Percentiles rank a stretch among this genome's conserved stretches.
These are phyloP conservation scores for Colletotrichum echinochloae DNA, from an alignment of 2,329 filamentous ascomycete genomes.

Conservation along the genomic window DNA sequence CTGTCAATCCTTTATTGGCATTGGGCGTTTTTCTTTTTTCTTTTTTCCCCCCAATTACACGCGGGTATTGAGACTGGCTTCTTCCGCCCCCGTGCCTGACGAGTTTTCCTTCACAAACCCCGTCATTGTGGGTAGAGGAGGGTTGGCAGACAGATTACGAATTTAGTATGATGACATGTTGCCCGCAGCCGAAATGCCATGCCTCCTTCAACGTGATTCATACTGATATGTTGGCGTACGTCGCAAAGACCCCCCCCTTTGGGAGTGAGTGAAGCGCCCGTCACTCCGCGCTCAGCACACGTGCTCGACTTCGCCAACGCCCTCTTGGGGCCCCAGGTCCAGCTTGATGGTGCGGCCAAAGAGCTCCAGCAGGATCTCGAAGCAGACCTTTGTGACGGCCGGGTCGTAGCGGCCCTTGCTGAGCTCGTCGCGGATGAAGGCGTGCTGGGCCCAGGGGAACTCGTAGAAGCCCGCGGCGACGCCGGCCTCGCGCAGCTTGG, in stretches of 20 bases:
- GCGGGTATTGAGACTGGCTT: constrained; percentile 40
- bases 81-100: constrained; percentile 26
- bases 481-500: constrained; percentile 81
- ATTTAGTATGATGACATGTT: constrained; percentile 40
- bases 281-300: constrained; percentile 68
- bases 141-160: constrained; percentile 34
- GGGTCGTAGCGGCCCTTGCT: constrained; percentile 96
- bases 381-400: constrained; percentile 86
- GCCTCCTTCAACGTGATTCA: constrained; percentile 30
- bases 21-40: constrained; percentile 9
- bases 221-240: neutral
- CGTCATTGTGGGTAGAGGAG: neutral
- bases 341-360: constrained; percentile 83
- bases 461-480: constrained; percentile 86
- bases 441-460: constrained; percentile 93
- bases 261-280: neutral
- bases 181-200: constrained; percentile 40
- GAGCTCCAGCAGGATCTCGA: constrained; percentile 88
- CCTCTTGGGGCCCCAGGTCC: constrained; percentile 79
- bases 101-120: constrained; percentile 32
- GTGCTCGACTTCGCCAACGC: constrained; percentile 75
- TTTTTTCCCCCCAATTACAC: constrained; percentile 4
- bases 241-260: neutral
- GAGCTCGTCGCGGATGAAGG: constrained; percentile 92
- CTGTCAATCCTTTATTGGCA: constrained; percentile 17